Evolutionary conservation across 2,329 filamentous ascomycete genomes (phyloP), one percentile per base, ranked within the genome.

Genomic region (Phaeoacremonium minimum): DNA sequence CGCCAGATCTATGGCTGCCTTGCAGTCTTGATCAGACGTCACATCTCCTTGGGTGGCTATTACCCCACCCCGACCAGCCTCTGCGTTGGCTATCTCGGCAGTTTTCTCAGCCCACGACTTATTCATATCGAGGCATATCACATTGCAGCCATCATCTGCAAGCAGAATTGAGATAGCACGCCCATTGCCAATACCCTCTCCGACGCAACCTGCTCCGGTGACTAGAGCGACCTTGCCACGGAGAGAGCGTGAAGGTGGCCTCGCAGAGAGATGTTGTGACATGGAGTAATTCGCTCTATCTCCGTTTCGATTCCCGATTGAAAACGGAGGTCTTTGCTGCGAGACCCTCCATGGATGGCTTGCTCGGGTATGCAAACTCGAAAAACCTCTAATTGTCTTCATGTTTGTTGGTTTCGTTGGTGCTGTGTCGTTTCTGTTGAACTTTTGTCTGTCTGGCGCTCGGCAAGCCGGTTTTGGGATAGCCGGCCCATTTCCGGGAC

Each of bases 121-220:
- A 22, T 75, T 66, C 28, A 67, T 48, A 46, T 83, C 78, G 1
- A 79, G 58, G 46, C 77, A 81, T n/a, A 81, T 53, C 4, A 83
- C 74, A 5, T 64, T 56, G 47, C 69, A 74, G 7, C 77, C 76
- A 17, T 79, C 76, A 33, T 73, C 66, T 4, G 77, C 76, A 2
- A 83, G 61, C 18, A 83, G 63, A 30, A 83, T 71, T 3, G 34
- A 36, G 13, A 31, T 36, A 12, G 34, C 34, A 5, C 26, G 28
- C 17, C 34, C 34, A 20, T 36, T 36, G 14, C 34, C 34, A 20
- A 36, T 30, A 2, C 34, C 34, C 19, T 31, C 28, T 8, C 13
- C 34, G 14, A 17, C 26, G 28, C 34, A 18, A 7, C 34, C 34
- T 7, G 34, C 34, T 5, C 34, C 34, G 11, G 34, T 36, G 28